Percentiles rank a stretch among this genome's conserved stretches.
Conservation (phyloP, 2,329 filamentous ascomycete genomes). For the Colletotrichum sp. region DNA sequence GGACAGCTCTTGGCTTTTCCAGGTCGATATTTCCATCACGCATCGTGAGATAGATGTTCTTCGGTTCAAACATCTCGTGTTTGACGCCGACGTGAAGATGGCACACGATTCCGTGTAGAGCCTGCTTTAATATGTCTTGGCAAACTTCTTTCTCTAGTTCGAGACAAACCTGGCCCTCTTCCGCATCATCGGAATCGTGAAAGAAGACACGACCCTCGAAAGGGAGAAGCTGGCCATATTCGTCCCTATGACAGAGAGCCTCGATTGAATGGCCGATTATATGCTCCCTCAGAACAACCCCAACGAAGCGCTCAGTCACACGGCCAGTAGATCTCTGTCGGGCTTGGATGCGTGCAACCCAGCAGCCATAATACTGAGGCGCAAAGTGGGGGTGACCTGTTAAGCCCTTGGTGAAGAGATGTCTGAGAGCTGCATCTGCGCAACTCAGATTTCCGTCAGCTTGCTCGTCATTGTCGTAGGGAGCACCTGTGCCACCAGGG, state of each 20-base stretch:
- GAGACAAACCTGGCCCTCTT: neutral
- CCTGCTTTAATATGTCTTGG: neutral
- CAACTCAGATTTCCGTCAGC: neutral
- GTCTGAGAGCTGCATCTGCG: neutral
- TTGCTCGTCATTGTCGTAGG: neutral
- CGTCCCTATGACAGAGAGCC: neutral
- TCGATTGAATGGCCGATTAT: neutral
- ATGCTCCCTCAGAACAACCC: neutral
- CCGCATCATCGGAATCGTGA: neutral
- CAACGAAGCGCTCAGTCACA: neutral
- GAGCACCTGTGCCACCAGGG: neutral
- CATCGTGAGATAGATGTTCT: neutral
- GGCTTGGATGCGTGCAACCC: neutral
- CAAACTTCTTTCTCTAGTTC: neutral
- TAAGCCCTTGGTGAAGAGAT: neutral
- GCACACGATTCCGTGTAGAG: neutral
- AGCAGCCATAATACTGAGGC: neutral
- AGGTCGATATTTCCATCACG: neutral
- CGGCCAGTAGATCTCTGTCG: neutral
- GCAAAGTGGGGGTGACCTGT: neutral
- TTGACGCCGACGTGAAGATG: neutral
- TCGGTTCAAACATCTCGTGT: neutral
- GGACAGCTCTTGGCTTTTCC: neutral
- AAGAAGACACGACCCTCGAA: neutral
- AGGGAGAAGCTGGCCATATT: constrained; percentile 47